phyloP scores from a whole-genome alignment of 306 rosid genomes.

The Inga laurina region DNA sequence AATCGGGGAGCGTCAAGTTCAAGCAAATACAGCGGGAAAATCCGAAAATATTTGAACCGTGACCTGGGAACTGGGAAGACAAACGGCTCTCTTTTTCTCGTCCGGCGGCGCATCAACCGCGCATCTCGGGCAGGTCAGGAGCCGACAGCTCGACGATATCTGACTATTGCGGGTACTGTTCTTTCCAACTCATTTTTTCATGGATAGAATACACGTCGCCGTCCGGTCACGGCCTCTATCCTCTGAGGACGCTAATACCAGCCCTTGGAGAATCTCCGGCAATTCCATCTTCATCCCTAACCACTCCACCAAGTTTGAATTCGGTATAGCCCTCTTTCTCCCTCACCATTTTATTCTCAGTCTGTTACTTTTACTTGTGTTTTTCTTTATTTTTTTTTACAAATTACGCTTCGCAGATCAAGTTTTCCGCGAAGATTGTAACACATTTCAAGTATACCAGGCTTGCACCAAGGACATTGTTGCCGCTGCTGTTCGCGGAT shows the following conservation, averaged over 20 bases:
- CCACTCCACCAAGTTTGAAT: slow-evolving; percentile 64
- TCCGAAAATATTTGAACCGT: neutral
- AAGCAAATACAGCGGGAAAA: neutral
- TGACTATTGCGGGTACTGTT: neutral
- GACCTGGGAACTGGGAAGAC: neutral
- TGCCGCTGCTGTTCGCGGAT: slow-evolving; percentile 81
- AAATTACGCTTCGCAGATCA: slow-evolving; percentile 47
- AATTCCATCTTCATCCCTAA: slow-evolving; percentile 73
- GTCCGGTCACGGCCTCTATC: slow-evolving; percentile 87
- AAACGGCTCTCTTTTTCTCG: neutral
- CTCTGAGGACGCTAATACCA: slow-evolving; percentile 64
- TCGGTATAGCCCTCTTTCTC: slow-evolving; percentile 48
- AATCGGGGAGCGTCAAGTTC: neutral
- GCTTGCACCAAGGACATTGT: slow-evolving; percentile 79
- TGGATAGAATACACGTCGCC: slow-evolving; percentile 87
- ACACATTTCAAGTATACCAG: slow-evolving; percentile 63
- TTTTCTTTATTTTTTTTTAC: neutral
- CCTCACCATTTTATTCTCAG: neutral
- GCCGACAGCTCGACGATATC: neutral
- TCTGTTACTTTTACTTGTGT: neutral
- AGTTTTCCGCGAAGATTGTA: slow-evolving; percentile 61
- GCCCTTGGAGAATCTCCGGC: slow-evolving; percentile 73
- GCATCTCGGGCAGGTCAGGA: neutral
- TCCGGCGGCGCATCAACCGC: neutral
- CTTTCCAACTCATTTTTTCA: slow-evolving; percentile 7